These are phyloP conservation scores for Fusarium chuoi DNA, from an alignment of 2,329 filamentous ascomycete genomes.

Conservation along the genomic window DNA sequence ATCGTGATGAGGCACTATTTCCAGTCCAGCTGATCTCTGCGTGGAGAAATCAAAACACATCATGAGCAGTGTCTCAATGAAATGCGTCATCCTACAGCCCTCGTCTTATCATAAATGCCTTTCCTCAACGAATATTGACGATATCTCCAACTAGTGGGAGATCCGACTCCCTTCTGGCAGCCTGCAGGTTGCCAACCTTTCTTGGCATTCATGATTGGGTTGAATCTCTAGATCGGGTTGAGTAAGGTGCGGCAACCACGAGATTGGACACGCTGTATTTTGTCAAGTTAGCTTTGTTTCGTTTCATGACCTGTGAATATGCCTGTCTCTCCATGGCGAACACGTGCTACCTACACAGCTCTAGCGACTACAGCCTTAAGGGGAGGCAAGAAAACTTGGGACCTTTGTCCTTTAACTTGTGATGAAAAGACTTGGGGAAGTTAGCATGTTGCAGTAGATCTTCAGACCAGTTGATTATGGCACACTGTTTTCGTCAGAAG, in stretches of 20 bases:
- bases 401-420: neutral
- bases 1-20: neutral
- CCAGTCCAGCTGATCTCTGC: conserved; percentile 11
- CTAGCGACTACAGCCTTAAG: neutral
- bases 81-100: conserved; percentile 28
- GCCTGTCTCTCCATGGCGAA: conserved; percentile 6
- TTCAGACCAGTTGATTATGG: too few relatives aligned
- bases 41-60: conserved; percentile 7
- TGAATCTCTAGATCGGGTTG: conserved; percentile 29
- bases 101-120: conserved; percentile 3
- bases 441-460: neutral
- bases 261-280: conserved; percentile 27
- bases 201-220: conserved; percentile 23
- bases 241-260: conserved; percentile 28
- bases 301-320: conserved; percentile 39
- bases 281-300: conserved; percentile 16
- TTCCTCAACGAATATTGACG: conserved; percentile 6
- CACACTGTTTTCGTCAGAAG: too few relatives aligned
- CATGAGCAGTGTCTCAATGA: conserved; percentile 23
- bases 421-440: neutral
- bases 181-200: conserved; percentile 1
- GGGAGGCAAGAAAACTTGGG: neutral
- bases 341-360: conserved; percentile 32
- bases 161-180: neutral
- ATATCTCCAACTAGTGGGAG: conserved; percentile 5